A percentile compares a stretch with the other conserved stretches of the same genome.
These are phyloP conservation scores for Metschnikowia matae DNA, from an alignment of 805 yeast genomes.

Conservation along the genomic window DNA sequence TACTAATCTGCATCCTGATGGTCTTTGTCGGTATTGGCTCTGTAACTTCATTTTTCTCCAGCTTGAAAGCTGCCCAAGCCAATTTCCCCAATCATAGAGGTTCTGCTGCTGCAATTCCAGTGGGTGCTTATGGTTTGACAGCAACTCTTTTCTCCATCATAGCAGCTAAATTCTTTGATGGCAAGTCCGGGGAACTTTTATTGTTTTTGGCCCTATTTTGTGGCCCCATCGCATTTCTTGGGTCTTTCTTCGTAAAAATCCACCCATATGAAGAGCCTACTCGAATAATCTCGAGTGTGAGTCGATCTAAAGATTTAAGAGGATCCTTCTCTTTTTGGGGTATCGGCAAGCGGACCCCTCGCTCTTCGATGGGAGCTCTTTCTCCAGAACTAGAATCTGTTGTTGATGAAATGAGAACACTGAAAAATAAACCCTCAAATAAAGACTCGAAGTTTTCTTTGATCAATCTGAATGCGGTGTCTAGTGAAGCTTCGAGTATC, in stretches of 20 bases:
- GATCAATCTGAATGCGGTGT: conserved; percentile 6
- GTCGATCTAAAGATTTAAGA: conserved; percentile 13
- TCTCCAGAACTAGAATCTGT: conserved; percentile 11
- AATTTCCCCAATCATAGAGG: conserved; percentile 73
- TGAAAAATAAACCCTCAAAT: conserved; percentile 1
- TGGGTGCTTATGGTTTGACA: conserved; percentile 65
- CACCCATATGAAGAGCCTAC: conserved; percentile 18
- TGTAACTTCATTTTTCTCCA: conserved; percentile 56
- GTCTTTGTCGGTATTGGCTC: conserved; percentile 62
- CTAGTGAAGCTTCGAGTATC: conserved; percentile 12
- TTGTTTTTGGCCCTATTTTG: conserved; percentile 53
- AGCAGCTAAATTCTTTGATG: conserved; percentile 49
- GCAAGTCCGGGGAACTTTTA: conserved; percentile 52
- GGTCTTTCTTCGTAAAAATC: conserved; percentile 43
- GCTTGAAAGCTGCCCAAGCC: conserved; percentile 50
- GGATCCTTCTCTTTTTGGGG: conserved; percentile 43
- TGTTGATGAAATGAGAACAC: conserved; percentile 5
- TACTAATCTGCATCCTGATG: conserved; percentile 47
- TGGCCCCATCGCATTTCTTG: conserved; percentile 41
- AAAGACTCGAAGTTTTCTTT: conserved; percentile 6
- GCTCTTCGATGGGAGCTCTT: conserved; percentile 9
- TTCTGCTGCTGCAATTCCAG: conserved; percentile 64
- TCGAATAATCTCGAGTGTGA: neutral
- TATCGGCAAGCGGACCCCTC: conserved; percentile 28
- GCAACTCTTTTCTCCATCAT: conserved; percentile 61